Base-by-base conservation (phyloP, 495 filamentous ascomycete species). In the Penicillium flavigenum region DNA sequence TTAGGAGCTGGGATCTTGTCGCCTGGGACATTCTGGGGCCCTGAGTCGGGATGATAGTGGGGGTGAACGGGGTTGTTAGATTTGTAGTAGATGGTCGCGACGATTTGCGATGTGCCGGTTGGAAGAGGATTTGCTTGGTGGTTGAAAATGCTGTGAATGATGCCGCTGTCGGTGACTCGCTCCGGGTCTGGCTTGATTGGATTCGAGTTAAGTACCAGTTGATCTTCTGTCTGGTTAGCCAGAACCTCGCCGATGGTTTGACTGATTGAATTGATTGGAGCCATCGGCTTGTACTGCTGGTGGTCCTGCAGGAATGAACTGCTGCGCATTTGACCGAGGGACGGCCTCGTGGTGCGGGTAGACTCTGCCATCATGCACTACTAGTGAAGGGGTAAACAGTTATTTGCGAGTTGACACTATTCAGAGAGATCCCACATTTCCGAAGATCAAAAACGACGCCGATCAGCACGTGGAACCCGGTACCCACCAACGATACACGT, bases 261-360 rank as follows among this genome's bases (percentile, higher is more conserved):
- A 47, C 46, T 76, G 46, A 74, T 59, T 8, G 66, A 63, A 10
- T 52, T 60, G 42, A 69, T 56, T 10, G 73, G 66, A 10, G 59
- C 60, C 29, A 83, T 82, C 11, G 86, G 81, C 51, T 86, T 88
- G 62, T 90, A 90, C 59, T 90, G 87, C 64, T 89, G 86, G 58
- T 89, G 86, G 54, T 89, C 87, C 47, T 83, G 78, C 36, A 90
- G 79, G 70, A 87, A 89, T 34, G 86, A 89, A 62, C 80, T 80
- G 72, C 84, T 86, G 54, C 85, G 81, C 78, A 88, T 77, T 51
- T 76, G 72, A 57, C 72, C 73, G 32, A 79, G 68, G 11, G 70
- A 66, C 12, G 77, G 77, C 48, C 77, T 74, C 47, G 58, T 70
- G 69, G 49, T 70, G 54, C 57, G 66, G 59, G 64, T 71, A 43